phyloP scores from a whole-genome alignment of 768 basidiomycete species.

The Termitomyces sp. region DNA sequence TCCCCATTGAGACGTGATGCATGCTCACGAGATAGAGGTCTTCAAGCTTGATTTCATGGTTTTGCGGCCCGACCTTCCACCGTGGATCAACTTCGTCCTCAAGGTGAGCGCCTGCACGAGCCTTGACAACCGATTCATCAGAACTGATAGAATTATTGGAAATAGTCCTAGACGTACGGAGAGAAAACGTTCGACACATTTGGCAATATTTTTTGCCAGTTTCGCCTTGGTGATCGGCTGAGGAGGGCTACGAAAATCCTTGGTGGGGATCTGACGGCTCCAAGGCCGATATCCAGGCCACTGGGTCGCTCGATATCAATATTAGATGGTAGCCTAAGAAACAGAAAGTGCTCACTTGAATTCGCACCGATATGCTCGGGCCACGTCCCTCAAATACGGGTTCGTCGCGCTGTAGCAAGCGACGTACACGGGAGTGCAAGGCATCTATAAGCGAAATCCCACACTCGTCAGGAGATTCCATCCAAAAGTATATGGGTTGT shows the following conservation, averaged over 20 bases:
- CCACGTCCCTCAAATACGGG: constrained; percentile 67
- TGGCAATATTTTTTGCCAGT: constrained; percentile 75
- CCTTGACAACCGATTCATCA: constrained; percentile 28
- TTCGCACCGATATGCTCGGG: constrained; percentile 73
- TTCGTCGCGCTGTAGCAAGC: constrained; percentile 53
- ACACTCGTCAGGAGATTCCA: constrained; percentile 44
- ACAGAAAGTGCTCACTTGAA: constrained; percentile 45
- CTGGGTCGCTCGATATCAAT: constrained; percentile 26
- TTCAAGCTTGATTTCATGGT: constrained; percentile 51
- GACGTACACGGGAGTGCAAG: constrained; percentile 50
- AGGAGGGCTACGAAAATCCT: constrained; percentile 74
- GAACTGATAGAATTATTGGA: constrained; percentile 1
- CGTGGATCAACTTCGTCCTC: constrained; percentile 57
- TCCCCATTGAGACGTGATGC: constrained; percentile 78
- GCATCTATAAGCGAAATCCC: constrained; percentile 65
- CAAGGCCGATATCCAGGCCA: constrained; percentile 79
- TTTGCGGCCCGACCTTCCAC: constrained; percentile 58
- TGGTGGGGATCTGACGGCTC: constrained; percentile 79
- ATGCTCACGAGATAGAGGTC: constrained; percentile 72
- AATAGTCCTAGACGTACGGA: constrained; percentile 29
- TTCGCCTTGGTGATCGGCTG: constrained; percentile 72
- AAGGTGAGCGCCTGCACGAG: constrained; percentile 40
- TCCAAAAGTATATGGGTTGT: constrained; percentile 57
- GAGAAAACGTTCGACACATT: constrained; percentile 67
- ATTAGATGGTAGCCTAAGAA: constrained; percentile 1